Percentiles rank a stretch among this genome's conserved stretches.
These are phyloP conservation scores for Aspergillus floridensis DNA, from an alignment of 2,329 filamentous ascomycete species.

Conservation along the genomic window DNA sequence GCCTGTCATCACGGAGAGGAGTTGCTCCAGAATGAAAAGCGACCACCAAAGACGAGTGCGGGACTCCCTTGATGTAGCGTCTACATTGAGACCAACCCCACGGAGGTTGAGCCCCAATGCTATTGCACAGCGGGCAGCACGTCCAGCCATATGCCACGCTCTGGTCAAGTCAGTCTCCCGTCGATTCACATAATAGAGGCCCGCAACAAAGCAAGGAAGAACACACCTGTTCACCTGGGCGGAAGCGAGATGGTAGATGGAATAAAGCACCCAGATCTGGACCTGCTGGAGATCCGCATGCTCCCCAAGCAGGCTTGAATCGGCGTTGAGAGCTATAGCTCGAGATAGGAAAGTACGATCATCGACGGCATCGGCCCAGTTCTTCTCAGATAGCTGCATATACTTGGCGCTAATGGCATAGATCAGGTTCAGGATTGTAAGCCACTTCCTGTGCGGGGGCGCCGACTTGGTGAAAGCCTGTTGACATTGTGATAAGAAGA, in stretches of 20 bases:
- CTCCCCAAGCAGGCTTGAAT: conserved; percentile 28
- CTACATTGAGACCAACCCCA: conserved; percentile 33
- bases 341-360: conserved; percentile 1
- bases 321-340: not conserved
- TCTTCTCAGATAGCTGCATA: conserved; percentile 21
- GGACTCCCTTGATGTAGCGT: conserved; percentile 38
- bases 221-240: conserved; percentile 42
- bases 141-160: conserved; percentile 39
- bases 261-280: conserved; percentile 36
- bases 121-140: conserved; percentile 39
- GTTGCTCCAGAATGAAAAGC: conserved; percentile 38
- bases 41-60: conserved; percentile 44
- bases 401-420: conserved; percentile 41
- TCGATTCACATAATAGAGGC: not conserved
- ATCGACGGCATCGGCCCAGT: conserved; percentile 2
- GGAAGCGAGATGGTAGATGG: conserved; percentile 36
- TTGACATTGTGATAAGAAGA: conserved; percentile 36
- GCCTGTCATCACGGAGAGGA: conserved; percentile 40
- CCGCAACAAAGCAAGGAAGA: not conserved
- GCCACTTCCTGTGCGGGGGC: conserved; percentile 33
- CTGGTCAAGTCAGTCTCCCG: conserved; percentile 17
- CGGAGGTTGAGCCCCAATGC: conserved; percentile 42
- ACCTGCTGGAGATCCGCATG: conserved; percentile 42
- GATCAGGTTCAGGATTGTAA: conserved; percentile 42
- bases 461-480: conserved; percentile 23